phyloP scores from a whole-genome alignment of 108 stramenopile species.

The Skeletonema costatum region DNA sequence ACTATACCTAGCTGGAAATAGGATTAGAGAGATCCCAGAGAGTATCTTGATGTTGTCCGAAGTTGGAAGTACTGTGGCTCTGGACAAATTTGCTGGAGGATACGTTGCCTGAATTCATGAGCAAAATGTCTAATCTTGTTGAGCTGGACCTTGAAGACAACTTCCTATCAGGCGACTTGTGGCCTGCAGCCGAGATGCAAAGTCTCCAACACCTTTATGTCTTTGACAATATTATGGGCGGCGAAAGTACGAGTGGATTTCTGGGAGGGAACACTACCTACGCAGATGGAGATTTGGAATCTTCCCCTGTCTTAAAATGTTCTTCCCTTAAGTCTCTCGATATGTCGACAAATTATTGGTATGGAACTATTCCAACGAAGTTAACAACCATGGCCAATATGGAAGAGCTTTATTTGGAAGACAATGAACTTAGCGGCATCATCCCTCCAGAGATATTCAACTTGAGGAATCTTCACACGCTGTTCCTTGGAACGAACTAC shows the following conservation, averaged over 20 bases:
- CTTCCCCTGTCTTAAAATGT: neutral
- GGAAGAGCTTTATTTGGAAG: constrained; percentile 9
- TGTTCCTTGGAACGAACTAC: constrained; percentile 3
- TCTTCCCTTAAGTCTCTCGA: neutral
- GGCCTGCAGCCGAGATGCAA: constrained; percentile 1
- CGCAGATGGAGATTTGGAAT: constrained; percentile 6
- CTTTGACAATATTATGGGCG: constrained; percentile 7
- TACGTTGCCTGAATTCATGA: neutral
- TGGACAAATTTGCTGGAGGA: constrained; percentile 5
- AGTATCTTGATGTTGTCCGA: neutral
- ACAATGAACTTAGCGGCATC: neutral
- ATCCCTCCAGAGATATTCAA: constrained; percentile 7
- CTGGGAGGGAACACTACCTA: neutral
- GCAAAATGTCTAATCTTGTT: neutral
- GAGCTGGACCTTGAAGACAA: constrained; percentile 13
- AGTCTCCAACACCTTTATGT: neutral
- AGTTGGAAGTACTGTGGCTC: constrained; percentile 6
- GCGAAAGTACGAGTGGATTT: neutral
- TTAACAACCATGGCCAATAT: neutral
- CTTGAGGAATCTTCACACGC: neutral
- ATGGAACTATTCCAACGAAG: neutral
- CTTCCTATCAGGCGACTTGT: neutral
- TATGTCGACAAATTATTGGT: constrained; percentile 4
- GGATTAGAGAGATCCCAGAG: constrained; percentile 5
- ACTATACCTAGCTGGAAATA: neutral